Evolutionary conservation across 345 rosid genomes (phyloP), one percentile per base, ranked within the genome.

Genomic region (Triadica sebifera): DNA sequence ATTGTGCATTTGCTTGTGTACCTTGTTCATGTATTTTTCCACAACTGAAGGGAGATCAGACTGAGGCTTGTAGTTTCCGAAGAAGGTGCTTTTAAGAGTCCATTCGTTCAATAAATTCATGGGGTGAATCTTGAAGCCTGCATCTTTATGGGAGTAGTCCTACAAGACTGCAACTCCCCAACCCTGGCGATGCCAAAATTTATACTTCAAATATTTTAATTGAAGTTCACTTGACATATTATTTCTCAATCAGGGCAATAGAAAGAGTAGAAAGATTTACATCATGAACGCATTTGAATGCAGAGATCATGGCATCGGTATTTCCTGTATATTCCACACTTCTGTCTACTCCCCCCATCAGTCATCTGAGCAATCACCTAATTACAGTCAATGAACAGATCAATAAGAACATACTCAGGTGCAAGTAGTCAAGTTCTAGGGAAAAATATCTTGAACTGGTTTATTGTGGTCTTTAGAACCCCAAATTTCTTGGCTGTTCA

Each of bases 131-230:
- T 77, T 84, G 78, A 84, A 84, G 50, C 79, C 83, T 4, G 77
- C 87, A 13, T 84, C 87, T 73, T 79, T 84, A 81, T 72, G 80
- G 0, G 83, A 85, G 60, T 81, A 85, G 29, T 83, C 87, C 37
- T 76, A 85, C 4, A 82, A 84, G 0, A 82, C 85, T 29, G 85
- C 87, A 59, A 84, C 84, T 6, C 88, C 86, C 88, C 88, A 85
- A 15, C 86, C 88, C 85, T 84, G 71, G 49, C 19, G 29, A 41
- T 41, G 45, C 45, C 45, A 41, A 41, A 0, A 41, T 41, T 41
- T 41, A 4, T 8, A 41, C 8, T 41, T 8, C 5, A 41, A 41
- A 41, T 8, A 41, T 41, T 41, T 41, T 8, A 41, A 41, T 8
- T 3, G 45, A 41, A 41, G 8, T 52, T 10, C 17, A 50, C 3